Conservation (phyloP, 2,329 filamentous ascomycete species). For the Colletotrichum tofieldiae region DNA sequence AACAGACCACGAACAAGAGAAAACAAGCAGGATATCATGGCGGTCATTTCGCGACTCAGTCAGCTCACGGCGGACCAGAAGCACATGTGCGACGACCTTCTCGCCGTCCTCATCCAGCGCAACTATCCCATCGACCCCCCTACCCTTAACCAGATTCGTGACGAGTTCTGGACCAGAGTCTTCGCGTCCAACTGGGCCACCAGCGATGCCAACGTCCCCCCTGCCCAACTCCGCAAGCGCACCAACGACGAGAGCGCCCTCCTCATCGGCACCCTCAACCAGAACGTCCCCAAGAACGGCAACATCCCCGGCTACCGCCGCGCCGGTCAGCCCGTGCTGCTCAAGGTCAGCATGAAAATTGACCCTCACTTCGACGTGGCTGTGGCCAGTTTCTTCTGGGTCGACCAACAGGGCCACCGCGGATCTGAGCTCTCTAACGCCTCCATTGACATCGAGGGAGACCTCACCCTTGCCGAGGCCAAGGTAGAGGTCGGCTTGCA, state of each 20-base stretch:
- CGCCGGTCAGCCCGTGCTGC: slow-evolving; percentile 13
- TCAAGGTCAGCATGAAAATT: slow-evolving; percentile 27
- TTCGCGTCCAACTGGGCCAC: slow-evolving; percentile 30
- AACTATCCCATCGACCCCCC: slow-evolving; percentile 12
- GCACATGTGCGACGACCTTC: slow-evolving; percentile 28
- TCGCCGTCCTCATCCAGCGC: background rate
- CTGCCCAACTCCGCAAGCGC: slow-evolving; percentile 9
- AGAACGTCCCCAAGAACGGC: slow-evolving; percentile 21
- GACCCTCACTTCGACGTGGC: background rate
- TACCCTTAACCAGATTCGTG: slow-evolving; percentile 3
- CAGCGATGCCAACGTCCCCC: background rate
- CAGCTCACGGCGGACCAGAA: slow-evolving; percentile 1
- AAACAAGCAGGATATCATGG: background rate
- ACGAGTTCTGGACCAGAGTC: slow-evolving; percentile 19
- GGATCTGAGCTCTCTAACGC: slow-evolving; percentile 3
- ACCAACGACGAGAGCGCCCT: slow-evolving; percentile 30
- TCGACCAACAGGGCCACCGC: slow-evolving; percentile 28
- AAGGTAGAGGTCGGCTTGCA: slow-evolving; percentile 10
- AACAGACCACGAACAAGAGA: background rate
- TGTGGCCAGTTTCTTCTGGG: slow-evolving; percentile 28
- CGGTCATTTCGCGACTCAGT: slow-evolving; percentile 1
- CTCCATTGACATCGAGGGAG: slow-evolving; percentile 23
- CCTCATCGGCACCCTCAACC: slow-evolving; percentile 26
- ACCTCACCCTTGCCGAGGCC: slow-evolving; percentile 6
- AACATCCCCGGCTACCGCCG: slow-evolving; percentile 24